Percentiles rank a stretch among this genome's conserved stretches.
phyloP scores from a whole-genome alignment of 2,329 filamentous ascomycete genomes.

The Juglanconis sp. region DNA sequence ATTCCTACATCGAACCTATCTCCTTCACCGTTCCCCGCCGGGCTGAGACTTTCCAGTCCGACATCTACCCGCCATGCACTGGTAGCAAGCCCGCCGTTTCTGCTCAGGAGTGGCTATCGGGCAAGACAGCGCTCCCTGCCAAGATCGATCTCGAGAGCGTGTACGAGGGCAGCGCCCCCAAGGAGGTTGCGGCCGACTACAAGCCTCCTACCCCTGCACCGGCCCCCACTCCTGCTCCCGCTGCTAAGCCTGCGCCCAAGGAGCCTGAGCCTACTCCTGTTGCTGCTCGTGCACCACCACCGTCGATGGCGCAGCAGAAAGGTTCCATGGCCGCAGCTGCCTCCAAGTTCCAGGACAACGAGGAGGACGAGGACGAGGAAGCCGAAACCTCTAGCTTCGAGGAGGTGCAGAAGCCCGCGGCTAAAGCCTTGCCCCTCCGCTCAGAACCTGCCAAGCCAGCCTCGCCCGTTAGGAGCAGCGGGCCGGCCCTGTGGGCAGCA shows the following conservation, averaged over 20 bases:
- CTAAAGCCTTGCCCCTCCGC: conserved; percentile 46
- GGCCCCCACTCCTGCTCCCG: conserved; percentile 40
- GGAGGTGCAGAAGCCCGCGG: conserved; percentile 72
- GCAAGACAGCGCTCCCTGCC: conserved; percentile 78
- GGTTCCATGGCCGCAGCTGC: conserved; percentile 82
- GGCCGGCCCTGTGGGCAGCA: conserved; percentile 26
- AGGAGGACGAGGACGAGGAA: conserved; percentile 53
- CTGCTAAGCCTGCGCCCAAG: conserved; percentile 48
- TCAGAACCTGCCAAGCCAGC: conserved; percentile 42
- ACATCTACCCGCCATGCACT: conserved; percentile 87
- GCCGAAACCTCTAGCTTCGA: conserved; percentile 77
- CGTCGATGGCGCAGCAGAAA: conserved; percentile 79
- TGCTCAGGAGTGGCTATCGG: conserved; percentile 78
- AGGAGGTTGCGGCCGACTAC: conserved; percentile 71
- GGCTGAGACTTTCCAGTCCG: conserved; percentile 92
- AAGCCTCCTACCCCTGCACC: conserved; percentile 52
- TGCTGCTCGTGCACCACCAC: conserved; percentile 50
- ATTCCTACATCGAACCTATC: conserved; percentile 90
- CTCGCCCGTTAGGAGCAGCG: conserved; percentile 39
- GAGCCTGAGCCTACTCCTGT: conserved; percentile 53
- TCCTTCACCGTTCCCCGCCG: conserved; percentile 95
- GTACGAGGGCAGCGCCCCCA: conserved; percentile 78
- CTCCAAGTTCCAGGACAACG: conserved; percentile 77
- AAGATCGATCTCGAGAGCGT: conserved; percentile 93
- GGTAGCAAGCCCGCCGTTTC: conserved; percentile 79